Base-by-base conservation (phyloP, 805 yeast genomes). In the Candida silvatica region DNA sequence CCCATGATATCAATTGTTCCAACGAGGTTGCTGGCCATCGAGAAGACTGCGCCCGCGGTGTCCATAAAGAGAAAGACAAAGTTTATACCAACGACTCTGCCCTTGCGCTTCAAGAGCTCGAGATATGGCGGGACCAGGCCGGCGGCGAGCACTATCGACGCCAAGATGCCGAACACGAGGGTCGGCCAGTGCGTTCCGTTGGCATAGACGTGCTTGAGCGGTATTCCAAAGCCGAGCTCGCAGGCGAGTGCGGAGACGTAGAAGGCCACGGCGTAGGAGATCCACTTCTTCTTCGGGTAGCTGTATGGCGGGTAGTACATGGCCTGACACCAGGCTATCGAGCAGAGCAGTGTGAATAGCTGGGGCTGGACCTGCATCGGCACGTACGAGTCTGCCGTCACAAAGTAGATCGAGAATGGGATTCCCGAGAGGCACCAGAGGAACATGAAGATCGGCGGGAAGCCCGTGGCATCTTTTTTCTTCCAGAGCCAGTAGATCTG, bases 41-140 rank as follows among this genome's bases (percentile, higher is more conserved):
- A 82, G 44, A 85, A 75, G 28, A 64, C 59, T 0, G 97, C 96
- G 6, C 97, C 97, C 18, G 72, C 42, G 4, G 83, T 72, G 54
- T 90, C 97, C 60, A 88, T 59, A 4, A 67, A 48, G 38, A 90
- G 63, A 43, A 90, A 90, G 3, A 81, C 45, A 49, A 90, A 87
- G 52, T 87, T 87, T 49, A 90, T 80, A 0, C 97, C 97, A 3
- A 87, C 76, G 3, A 90, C 97, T 24, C 81, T 61, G 2, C 97
- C 97, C 34, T 73, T 56, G 43, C 95, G 67, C 49, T 85, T 83
- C 22, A 76, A 70, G 18, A 90, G 60, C 54, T 90, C 97, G 46
- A 75, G 77, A 53, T 88, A 90, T 4, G 97, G 96, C 0, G 97
- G 97, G 0, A 90, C 43, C 24, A 90, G 64, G 0, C 97, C 97